Base-by-base conservation (phyloP, 2,329 filamentous ascomycete genomes). In the Blastomyces percursus region DNA sequence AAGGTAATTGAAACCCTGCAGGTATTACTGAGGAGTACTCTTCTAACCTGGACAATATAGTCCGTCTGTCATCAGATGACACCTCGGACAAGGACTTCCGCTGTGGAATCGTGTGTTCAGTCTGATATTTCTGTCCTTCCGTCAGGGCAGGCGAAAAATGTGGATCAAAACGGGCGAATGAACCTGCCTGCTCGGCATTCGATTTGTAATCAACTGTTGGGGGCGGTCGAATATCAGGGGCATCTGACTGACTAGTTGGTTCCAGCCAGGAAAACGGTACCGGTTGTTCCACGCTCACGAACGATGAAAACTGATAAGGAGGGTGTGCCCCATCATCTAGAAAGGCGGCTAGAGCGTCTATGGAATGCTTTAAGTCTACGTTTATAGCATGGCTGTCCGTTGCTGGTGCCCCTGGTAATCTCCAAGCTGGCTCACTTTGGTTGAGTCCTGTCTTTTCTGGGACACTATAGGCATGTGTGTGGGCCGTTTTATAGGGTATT, bases 251-350 rank as follows among this genome's bases (percentile, higher is more conserved):
- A 4, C 62, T 67, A 58, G 74, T 68, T 9, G 73, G 74, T 42
- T 76, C 75, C 9, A 74, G 74, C 6, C 75, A 76, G 63, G 76
- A 76, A 68, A 76, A 75, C 1, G 75, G 75, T 64, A 76, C 75
- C 3, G 75, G 75, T 57, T 77, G 75, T 63, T 77, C 75, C 6
- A 74, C 69, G 50, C 71, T 76, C 63, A 76, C 73, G 61, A 76
- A 61, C 8, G 73, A 73, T 6, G 73, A 68, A 57, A 76, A 76
- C 61, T 76, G 74, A 62, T 76, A 76, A 4, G 73, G 74, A 1
- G 70, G 71, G 21, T 76, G 64, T 3, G 72, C 70, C 30, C 74
- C 75, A 61, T 71, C 73, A 48, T 76, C 74, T 46, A 76, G 69
- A 60, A 76, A 76, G 1, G 71, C 69, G 16, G 75, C 70, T 2